Percentiles rank a stretch among this genome's conserved stretches.
phyloP scores from a whole-genome alignment of 1,284 basidiomycete species.

The Malassezia nana region DNA sequence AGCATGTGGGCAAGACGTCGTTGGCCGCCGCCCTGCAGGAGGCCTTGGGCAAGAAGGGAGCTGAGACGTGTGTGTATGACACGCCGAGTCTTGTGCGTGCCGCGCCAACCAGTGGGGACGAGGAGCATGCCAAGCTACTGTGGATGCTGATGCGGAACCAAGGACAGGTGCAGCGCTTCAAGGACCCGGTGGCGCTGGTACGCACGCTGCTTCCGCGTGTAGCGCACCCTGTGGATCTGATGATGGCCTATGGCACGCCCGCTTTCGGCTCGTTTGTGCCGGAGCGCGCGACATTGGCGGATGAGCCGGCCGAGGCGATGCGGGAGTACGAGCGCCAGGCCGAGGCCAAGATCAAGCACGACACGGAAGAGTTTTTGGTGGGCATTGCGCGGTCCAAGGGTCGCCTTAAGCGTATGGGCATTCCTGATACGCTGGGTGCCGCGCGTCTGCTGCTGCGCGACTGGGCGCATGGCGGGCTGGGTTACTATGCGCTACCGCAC shows the following conservation, averaged over 20 bases:
- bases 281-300: slow-evolving; percentile 21
- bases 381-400: slow-evolving; percentile 34
- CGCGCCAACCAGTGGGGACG: slow-evolving; percentile 14
- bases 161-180: slow-evolving; percentile 38
- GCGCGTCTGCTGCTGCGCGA: slow-evolving; percentile 38
- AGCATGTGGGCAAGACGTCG: slow-evolving; percentile 30
- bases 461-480: slow-evolving; percentile 37
- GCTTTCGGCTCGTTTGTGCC: slow-evolving; percentile 38
- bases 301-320: slow-evolving; percentile 23
- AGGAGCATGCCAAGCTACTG: slow-evolving; percentile 7
- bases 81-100: slow-evolving; percentile 30
- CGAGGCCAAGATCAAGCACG: slow-evolving; percentile 28
- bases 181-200: slow-evolving; percentile 36
- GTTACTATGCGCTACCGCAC: slow-evolving; percentile 35
- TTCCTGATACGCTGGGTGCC: slow-evolving; percentile 36
- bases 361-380: slow-evolving; percentile 42
- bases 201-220: slow-evolving; percentile 32
- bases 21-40: slow-evolving; percentile 29
- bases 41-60: slow-evolving; percentile 23
- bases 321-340: slow-evolving; percentile 18
- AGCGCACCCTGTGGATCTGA: slow-evolving; percentile 36
- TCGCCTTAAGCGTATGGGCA: slow-evolving; percentile 31
- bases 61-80: slow-evolving; percentile 32
- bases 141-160: slow-evolving; percentile 39
- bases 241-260: slow-evolving; percentile 40